A percentile compares a stretch with the other conserved stretches of the same genome.
Evolutionary conservation across 805 yeast genomes (phyloP).

Genomic region (Komagataella populi): DNA sequence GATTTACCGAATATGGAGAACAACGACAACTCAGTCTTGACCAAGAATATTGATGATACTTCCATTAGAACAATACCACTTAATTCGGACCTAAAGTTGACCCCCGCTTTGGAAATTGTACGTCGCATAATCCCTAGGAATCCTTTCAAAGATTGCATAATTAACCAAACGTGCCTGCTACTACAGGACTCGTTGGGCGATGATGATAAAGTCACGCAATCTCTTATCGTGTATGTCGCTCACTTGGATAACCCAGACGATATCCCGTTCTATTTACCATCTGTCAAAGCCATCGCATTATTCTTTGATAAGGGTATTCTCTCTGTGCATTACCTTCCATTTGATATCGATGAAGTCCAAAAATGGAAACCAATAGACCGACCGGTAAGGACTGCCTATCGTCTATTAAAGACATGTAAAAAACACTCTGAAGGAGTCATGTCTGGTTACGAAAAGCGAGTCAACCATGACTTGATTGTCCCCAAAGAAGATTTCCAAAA

Average conservation of each 20-base stretch:
- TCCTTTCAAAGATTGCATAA: constrained; percentile 69
- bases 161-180: constrained; percentile 73
- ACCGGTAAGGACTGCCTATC: constrained; percentile 67
- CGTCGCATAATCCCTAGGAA: constrained; percentile 86
- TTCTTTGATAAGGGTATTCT: constrained; percentile 30
- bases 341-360: constrained; percentile 16
- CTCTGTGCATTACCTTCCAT: constrained; percentile 70
- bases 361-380: constrained; percentile 27
- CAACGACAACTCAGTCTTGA: constrained; percentile 7
- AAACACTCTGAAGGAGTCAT: constrained; percentile 78
- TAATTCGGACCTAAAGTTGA: constrained; percentile 9
- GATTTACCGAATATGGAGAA: neutral
- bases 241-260: constrained; percentile 48
- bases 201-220: constrained; percentile 19
- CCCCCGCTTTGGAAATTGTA: constrained; percentile 40
- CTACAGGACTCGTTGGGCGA: constrained; percentile 16
- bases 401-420: constrained; percentile 64
- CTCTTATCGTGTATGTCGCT: constrained; percentile 64
- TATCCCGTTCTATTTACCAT: constrained; percentile 84
- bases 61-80: constrained; percentile 22
- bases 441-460: constrained; percentile 79
- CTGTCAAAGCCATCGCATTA: constrained; percentile 67
- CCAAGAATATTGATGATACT: constrained; percentile 24
- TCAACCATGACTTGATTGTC: constrained; percentile 77
- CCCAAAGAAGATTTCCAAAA: constrained; percentile 75